Percentiles rank a stretch among this genome's conserved stretches.
phyloP scores from a whole-genome alignment of 106 monocot genomes.

The Dendrobium nobile region DNA sequence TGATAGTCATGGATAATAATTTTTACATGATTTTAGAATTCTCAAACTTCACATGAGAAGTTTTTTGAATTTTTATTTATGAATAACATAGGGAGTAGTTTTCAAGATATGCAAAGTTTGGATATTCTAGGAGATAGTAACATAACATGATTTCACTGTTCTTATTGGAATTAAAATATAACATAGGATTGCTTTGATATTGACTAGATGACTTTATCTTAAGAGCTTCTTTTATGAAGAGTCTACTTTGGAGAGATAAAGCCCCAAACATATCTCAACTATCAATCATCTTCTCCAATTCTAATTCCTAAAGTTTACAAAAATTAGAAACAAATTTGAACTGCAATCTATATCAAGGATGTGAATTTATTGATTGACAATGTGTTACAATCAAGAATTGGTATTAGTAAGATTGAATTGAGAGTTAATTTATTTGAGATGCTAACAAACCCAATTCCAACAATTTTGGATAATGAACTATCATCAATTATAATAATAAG shows the following conservation, averaged over 20 bases:
- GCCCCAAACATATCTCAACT: not conserved
- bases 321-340: not conserved
- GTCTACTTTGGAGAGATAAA: not conserved
- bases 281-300: not conserved
- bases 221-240: not conserved
- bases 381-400: not conserved
- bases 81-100: not conserved
- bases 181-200: not conserved
- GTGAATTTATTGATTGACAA: not conserved
- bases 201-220: not conserved
- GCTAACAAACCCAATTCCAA: not conserved
- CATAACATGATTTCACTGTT: not conserved
- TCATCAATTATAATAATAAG: too few species aligned
- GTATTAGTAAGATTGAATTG: not conserved
- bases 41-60: too few species aligned
- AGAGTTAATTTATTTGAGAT: not conserved
- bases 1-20: too few species aligned
- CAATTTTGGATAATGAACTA: too few species aligned
- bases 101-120: not conserved
- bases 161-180: not conserved
- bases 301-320: not conserved
- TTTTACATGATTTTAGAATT: too few species aligned
- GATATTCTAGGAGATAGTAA: not conserved
- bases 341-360: not conserved
- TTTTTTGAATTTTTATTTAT: not conserved